Conservation (phyloP, 768 basidiomycete species). For the Antrodiella citrinella region DNA sequence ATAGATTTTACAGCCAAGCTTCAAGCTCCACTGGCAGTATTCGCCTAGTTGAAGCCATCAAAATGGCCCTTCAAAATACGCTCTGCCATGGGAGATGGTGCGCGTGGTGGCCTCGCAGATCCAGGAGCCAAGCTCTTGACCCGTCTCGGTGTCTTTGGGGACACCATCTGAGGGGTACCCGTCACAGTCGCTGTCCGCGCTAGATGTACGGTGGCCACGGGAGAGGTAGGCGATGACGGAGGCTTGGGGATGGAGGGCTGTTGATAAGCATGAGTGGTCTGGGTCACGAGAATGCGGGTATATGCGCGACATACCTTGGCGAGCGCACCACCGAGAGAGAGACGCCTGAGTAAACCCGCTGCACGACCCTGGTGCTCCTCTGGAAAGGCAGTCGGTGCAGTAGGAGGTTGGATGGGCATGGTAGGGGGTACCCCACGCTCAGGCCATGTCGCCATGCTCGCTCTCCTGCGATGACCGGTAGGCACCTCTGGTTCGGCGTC, state of each 20-base stretch:
- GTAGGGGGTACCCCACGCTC: constrained; percentile 7
- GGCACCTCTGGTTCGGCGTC: neutral
- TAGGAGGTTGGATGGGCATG: constrained; percentile 18
- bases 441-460: constrained; percentile 38
- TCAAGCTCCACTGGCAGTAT: neutral
- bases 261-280: neutral
- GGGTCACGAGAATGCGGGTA: neutral
- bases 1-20: neutral
- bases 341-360: constrained; percentile 61
- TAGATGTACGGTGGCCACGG: too few species aligned
- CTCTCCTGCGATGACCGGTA: constrained; percentile 34
- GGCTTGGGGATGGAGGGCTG: constrained; percentile 4
- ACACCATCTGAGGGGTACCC: constrained; percentile 18
- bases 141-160: constrained; percentile 42
- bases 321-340: constrained; percentile 61
- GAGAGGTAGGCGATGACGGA: neutral
- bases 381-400: too few species aligned
- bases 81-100: constrained; percentile 87
- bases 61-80: constrained; percentile 87
- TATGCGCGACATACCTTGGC: constrained; percentile 39
- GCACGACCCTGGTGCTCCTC: constrained; percentile 52
- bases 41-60: constrained; percentile 71
- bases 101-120: constrained; percentile 40
- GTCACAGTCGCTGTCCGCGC: too few species aligned
- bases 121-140: constrained; percentile 44